Percentiles rank a stretch among this genome's conserved stretches.
Conservation (phyloP, 805 yeast species). For the Pichia cephalocereana region DNA sequence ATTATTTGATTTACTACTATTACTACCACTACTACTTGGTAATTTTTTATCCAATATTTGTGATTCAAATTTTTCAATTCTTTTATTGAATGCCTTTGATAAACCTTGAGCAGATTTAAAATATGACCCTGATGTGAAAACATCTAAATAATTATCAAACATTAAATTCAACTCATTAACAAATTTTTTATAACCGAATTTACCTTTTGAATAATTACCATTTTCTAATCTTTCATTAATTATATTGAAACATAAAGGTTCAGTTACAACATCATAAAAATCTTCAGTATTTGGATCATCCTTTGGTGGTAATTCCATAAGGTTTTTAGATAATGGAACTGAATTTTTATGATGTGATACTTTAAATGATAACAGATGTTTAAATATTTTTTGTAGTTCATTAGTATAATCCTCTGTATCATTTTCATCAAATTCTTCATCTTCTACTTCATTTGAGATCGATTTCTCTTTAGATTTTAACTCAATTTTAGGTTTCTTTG, state of each 20-base stretch:
- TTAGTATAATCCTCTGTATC: constrained; percentile 10
- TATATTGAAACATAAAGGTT: constrained; percentile 64
- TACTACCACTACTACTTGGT: too few relatives aligned
- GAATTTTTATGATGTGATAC: constrained; percentile 15
- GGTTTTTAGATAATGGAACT: constrained; percentile 33
- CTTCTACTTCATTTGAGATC: neutral
- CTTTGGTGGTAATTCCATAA: constrained; percentile 64
- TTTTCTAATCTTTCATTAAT: constrained; percentile 44
- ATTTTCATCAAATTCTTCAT: neutral
- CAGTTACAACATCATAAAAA: constrained; percentile 59
- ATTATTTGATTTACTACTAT: neutral
- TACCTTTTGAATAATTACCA: constrained; percentile 40
- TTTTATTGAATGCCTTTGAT: constrained; percentile 38
- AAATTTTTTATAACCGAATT: constrained; percentile 48
- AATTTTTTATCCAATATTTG: constrained; percentile 12
- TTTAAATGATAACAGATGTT: constrained; percentile 10
- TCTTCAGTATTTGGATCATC: constrained; percentile 49
- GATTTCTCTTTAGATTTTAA: neutral
- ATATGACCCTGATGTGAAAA: constrained; percentile 69
- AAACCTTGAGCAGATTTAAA: constrained; percentile 62
- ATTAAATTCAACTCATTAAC: constrained; percentile 50
- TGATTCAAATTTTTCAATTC: constrained; percentile 27
- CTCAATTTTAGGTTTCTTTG: neutral
- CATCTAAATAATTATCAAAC: constrained; percentile 69
- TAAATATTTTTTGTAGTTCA: constrained; percentile 8